These are phyloP conservation scores for Hymenotorrendiella dingleyae DNA, from an alignment of 2,329 filamentous ascomycete species.

Conservation along the genomic window DNA sequence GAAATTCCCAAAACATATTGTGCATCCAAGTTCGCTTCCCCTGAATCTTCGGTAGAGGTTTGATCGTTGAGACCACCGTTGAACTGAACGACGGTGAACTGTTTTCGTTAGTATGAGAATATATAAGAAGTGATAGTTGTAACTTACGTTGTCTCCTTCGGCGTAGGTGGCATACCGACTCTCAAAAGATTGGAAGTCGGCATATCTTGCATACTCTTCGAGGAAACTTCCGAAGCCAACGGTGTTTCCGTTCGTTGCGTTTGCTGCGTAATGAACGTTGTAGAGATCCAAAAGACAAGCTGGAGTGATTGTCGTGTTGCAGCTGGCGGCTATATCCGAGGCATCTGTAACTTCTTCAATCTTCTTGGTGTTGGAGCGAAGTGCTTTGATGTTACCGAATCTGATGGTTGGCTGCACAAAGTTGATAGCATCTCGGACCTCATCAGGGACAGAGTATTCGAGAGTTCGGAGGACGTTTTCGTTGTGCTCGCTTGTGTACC, in stretches of 20 bases:
- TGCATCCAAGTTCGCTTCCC: slow-evolving; percentile 52
- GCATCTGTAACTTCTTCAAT: slow-evolving; percentile 12
- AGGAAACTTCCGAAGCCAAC: slow-evolving; percentile 16
- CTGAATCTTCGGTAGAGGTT: slow-evolving; percentile 34
- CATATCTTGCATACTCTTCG: slow-evolving; percentile 16
- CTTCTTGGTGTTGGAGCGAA: slow-evolving; percentile 9
- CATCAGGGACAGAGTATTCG: slow-evolving; percentile 34
- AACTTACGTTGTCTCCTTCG: slow-evolving; percentile 30
- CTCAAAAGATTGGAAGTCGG: slow-evolving; percentile 39
- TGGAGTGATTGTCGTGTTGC: slow-evolving; percentile 29
- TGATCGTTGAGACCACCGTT: slow-evolving; percentile 15
- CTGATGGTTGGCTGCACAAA: slow-evolving; percentile 38
- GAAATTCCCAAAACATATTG: slow-evolving; percentile 45
- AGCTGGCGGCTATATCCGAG: slow-evolving; percentile 13
- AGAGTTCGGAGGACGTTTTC: slow-evolving; percentile 34
- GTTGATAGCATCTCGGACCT: slow-evolving; percentile 32
- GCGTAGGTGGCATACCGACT: slow-evolving; percentile 39
- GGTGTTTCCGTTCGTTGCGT: slow-evolving; percentile 13
- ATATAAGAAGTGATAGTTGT: not conserved
- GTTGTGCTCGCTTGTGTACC: slow-evolving; percentile 29
- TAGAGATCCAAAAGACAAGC: slow-evolving; percentile 29
- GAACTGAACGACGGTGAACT: slow-evolving; percentile 31
- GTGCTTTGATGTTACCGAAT: slow-evolving; percentile 24
- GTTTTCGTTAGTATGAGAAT: not conserved
- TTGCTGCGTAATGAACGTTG: slow-evolving; percentile 20